A percentile compares a stretch with the other conserved stretches of the same genome.
Conservation (phyloP, 164 flowering plant species). For the Liquidambar formosana region DNA sequence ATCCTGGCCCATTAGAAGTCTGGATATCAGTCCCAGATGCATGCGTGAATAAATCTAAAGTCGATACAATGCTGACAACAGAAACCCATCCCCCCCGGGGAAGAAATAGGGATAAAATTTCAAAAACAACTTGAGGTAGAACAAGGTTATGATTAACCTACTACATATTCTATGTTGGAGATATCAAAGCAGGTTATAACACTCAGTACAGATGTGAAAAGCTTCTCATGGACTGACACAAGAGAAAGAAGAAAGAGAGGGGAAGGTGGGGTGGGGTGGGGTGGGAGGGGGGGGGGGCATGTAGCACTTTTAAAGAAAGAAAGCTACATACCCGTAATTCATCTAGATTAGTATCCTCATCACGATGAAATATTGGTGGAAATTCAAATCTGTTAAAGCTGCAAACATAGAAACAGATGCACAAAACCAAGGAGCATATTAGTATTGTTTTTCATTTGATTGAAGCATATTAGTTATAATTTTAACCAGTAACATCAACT, state of each 20-base stretch:
- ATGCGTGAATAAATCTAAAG: neutral
- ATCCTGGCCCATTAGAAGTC: neutral
- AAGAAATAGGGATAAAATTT: no score
- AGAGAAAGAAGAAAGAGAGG: no score
- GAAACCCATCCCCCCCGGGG: neutral
- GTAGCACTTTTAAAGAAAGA: constrained; percentile 1
- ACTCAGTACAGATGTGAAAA: neutral
- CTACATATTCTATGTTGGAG: no score
- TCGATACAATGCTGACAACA: neutral
- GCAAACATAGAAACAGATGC: constrained; percentile 30
- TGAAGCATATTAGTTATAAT: no score
- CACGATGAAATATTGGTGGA: constrained; percentile 93
- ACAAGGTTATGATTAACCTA: no score
- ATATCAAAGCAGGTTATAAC: neutral
- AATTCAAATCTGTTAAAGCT: constrained; percentile 92
- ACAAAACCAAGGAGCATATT: constrained; percentile 6
- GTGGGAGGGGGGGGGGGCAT: neutral
- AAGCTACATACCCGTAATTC: constrained; percentile 68
- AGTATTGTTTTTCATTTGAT: no score
- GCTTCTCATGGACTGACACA: neutral
- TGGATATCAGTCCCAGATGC: neutral
- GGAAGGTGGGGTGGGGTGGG: no score
- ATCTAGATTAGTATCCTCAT: constrained; percentile 79
- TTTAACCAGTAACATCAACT: no score
- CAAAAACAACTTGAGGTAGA: no score